Base-by-base conservation (phyloP, 164 flowering plant genomes). In the Malania oleifera region DNA sequence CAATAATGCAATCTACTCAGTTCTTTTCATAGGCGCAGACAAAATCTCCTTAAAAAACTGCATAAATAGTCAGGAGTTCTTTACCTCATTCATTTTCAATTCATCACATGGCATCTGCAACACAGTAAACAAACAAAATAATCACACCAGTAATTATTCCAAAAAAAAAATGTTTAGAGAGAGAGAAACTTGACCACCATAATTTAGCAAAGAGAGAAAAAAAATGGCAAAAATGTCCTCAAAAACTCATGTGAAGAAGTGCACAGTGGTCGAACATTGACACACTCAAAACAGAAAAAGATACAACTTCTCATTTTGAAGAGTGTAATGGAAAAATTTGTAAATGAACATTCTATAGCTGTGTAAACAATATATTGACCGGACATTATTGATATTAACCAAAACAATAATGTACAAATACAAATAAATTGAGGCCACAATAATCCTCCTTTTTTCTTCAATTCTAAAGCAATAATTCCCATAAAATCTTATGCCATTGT, bases 71-170 rank as follows among this genome's bases (percentile, higher is more conserved):
- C 4, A 44, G 6, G n/a, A 44, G 4, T n/a, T 26, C 14, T 37
- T 56, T 76, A 91, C 98, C 98, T 88, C 98, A 39, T 80, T 58
- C 69, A 75, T 80, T 64, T 74, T 79, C 66, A 91, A 41, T 23
- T 83, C 88, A 57, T 82, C 74, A 38, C 24, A 34, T 20, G 82
- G 77, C 35, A 71, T 64, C 98, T 91, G 93, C 73, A 73, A 61
- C 15, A 75, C 26, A 70, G 24, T 1, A 18, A 64, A 46, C 11
- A 40, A 27, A 45, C 1, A 15, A 52, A 7, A 20, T 17, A 44
- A 44, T 18, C 18, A n/a, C 9, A 31, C 35, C 35, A 31, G 35
- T 31, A 9, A 31, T 43, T 11, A 34, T 13, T 26, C 0, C 5
- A 17, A 22, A 12, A 47, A 37, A 46, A 26, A 23, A 45, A 48